Evolutionary conservation across 1,284 basidiomycete species (phyloP), one percentile per base, ranked within the genome.

Genomic region (Phenoliferia sp.): DNA sequence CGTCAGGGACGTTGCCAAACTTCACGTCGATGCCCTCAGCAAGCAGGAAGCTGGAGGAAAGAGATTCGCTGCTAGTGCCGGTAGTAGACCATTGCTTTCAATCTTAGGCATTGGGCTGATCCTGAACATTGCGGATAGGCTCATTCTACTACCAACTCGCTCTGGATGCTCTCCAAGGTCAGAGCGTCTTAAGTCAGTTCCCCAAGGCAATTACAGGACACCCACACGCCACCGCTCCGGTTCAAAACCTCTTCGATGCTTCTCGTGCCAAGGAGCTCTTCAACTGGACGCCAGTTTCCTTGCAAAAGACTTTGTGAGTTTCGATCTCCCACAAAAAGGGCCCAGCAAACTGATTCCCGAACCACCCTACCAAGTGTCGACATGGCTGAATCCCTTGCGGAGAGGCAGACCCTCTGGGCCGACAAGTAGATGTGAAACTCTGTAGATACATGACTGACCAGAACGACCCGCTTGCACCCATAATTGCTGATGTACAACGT

Each of bases 1-100:
- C 62, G 80, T 80, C 19, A 75, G 80, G 2, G 79, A 81, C 59
- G 76, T 80, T 19, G 80, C 80, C 1, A 63, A 73, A 15, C 72
- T 77, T 3, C 80, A 81, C 63, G 67, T 79, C 55, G 73, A 77
- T 39, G 71, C 77, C 10, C 76, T 81, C 29, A 54, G 73, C 0
- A 71, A 66, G 12, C 63, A 71, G 16, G 72, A 76, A 19, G 79
- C 79, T 0, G 77, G 75, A 12, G 75, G 72, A n/a, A 67, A 80
- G 63, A 69, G 80, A 1, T 80, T 76, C n/a, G 72, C 76, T 50
- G 74, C 76, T 1, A 68, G 59, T 26, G 31, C 28, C 26, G 26
- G 9, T 3, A 44, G 39, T 22, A 15, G 39, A 44, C 48, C 36
- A 29, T 26, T 16, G 26, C 16, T 39, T 7, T 2, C 35, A 12